Evolutionary conservation across 176 grass and related monocot species (phyloP), one percentile per base, ranked within the genome.

Genomic region (Poa annua): DNA sequence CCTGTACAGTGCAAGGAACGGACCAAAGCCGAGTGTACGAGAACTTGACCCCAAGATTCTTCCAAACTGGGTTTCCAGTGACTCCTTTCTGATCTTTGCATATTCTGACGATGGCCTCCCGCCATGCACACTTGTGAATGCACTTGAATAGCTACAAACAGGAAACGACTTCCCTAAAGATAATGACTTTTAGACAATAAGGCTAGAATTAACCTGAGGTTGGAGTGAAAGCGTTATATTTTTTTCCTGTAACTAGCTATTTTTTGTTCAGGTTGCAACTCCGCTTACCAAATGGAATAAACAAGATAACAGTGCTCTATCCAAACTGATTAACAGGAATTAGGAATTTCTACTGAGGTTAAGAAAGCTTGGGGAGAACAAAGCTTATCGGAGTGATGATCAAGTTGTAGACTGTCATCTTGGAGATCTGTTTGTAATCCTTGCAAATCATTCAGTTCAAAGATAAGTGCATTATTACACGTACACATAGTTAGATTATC

Each of bases 1-100:
- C 80, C 96, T 76, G 54, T 98, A 98, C 26, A 98, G 21, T 15
- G 96, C 96, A 53, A 98, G 82, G 78, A 98, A 91, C 0, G 96
- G 96, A 70, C 92, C 92, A 61, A 95, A 95, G 36, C 90, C 90
- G 60, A 91, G 45, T 2, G 66, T 87, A n/a, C 50, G 88, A 0
- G 96, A 98, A 67, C 88, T 90, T 63, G 84, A 82, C 41, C 96
- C 92, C 56, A 98, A 65, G 29, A 95, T 98, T 78, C 90, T 84
- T 54, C 92, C 80, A 42, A 98, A 98, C 80, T 95, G 82, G 3
- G 63, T 85, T 86, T 98, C 96, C 63, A 98, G 85, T 5, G 74
- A 94, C 86, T 95, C 88, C 81, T 93, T 98, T 26, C 96, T 92
- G 53, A 85, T 89, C 84, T 95, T 98, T 34, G 96, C 96, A 77